Evolutionary conservation across 768 basidiomycete species (phyloP), one percentile per base, ranked within the genome.

Genomic region (Tricholoma flavovirens): DNA sequence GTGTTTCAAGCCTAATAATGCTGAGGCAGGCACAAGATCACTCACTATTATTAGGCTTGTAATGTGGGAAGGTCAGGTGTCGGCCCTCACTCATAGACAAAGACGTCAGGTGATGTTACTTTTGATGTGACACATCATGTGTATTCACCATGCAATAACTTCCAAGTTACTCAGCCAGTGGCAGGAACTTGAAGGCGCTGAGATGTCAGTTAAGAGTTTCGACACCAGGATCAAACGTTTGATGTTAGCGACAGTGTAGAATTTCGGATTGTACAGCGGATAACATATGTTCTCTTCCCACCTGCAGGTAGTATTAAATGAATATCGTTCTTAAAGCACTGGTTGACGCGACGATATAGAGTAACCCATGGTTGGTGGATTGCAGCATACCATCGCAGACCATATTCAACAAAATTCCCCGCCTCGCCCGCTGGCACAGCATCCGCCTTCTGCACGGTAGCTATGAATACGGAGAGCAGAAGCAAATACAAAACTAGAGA

Each of bases 201-300:
- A n/a, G 62, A 64, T 11, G 56, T 48, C 29, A 62, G 59, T 58
- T 62, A 8, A 64, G 17, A 11, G 49, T 60, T 30, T 60, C 54
- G 19, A 50, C 19, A 38, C 62, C 62, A 12, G 51, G 53, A 32
- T 64, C 56, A 21, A 64, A 64, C 15, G 53, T 62, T 38, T 64
- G 49, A 38, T 64, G 62, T 35, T 62, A 1, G 56, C 57, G 32
- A 62, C 54, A 22, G 62, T 62, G 32, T 57, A 59, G 51, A 63
- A 63, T 38, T 61, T 63, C 9, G 60, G 58, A 24, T 49, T n/a
- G 45, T 49, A 63, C n/a, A 62, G 36, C 10, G 62, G 60, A 24
- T 62, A 64, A 29, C 58, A 62, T 5, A 60, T 14, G 15, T 48
- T 60, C 32, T 64, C 62, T 51, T 64, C 62, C 62, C 62, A 62